Evolutionary conservation across 176 grass and related monocot species (phyloP).

Genomic region (Ensete ventricosum): DNA sequence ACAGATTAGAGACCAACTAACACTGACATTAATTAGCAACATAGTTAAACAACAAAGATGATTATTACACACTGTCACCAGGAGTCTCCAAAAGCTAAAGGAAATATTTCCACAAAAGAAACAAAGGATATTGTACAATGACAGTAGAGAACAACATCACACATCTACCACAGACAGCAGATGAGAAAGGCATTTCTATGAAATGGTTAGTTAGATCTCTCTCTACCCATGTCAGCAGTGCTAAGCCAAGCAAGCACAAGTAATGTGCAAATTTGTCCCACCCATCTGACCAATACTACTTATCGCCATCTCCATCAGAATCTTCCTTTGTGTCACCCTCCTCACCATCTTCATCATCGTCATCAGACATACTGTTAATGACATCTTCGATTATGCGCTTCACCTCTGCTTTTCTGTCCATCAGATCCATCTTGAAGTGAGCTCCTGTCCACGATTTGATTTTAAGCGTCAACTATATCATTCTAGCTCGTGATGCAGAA

Average conservation of each 20-base stretch:
- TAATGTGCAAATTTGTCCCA: too few relatives aligned
- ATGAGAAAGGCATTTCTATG: not conserved
- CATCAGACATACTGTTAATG: constrained; percentile 78
- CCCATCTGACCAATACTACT: constrained; percentile 7
- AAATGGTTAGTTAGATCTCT: constrained; percentile 10
- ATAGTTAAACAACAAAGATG: not conserved
- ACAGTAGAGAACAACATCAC: not conserved
- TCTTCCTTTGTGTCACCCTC: constrained; percentile 26
- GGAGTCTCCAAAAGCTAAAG: constrained; percentile 40
- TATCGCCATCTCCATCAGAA: constrained; percentile 24
- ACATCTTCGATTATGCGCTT: constrained; percentile 81
- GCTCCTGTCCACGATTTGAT: constrained; percentile 33
- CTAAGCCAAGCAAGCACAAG: too few relatives aligned
- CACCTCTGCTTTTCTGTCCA: constrained; percentile 89
- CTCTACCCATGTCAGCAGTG: not conserved
- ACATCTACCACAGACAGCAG: not conserved
- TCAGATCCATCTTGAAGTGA: constrained; percentile 78
- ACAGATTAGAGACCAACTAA: too few relatives aligned
- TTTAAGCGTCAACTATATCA: not conserved
- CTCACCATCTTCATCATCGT: constrained; percentile 51
- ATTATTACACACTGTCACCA: constrained; percentile 45
- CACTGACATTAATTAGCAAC: too few relatives aligned
- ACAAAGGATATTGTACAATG: constrained; percentile 48
- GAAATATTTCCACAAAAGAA: constrained; percentile 13
- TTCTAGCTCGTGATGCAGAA: not conserved